Conservation (phyloP, 176 grass and related monocot genomes). For the Oryza longistaminata region DNA sequence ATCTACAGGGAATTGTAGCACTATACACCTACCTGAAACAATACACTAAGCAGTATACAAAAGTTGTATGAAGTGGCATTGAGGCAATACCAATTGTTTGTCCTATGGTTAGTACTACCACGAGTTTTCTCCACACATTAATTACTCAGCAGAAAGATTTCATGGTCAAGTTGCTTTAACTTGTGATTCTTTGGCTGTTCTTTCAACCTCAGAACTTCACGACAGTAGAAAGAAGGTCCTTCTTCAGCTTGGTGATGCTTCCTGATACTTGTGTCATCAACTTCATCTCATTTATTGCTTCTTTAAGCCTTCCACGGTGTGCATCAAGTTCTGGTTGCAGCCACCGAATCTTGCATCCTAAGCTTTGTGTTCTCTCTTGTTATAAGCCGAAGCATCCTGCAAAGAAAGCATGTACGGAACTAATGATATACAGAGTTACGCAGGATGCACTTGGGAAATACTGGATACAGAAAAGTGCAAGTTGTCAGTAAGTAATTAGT, state of each 20-base stretch:
- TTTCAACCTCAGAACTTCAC: slow-evolving; percentile 72
- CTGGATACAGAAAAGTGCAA: background rate
- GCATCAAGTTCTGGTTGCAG: slow-evolving; percentile 62
- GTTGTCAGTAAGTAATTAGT: background rate
- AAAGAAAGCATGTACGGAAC: background rate
- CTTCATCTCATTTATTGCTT: slow-evolving; percentile 39
- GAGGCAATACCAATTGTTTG: background rate
- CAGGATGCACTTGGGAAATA: background rate
- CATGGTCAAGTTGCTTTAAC: slow-evolving; percentile 13
- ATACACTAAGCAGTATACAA: background rate
- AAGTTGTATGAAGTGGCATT: background rate
- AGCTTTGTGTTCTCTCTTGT: slow-evolving; percentile 64
- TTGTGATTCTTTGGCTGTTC: slow-evolving; percentile 44
- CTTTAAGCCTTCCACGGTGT: slow-evolving; percentile 52
- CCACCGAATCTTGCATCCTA: slow-evolving; percentile 39
- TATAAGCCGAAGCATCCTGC: slow-evolving; percentile 54
- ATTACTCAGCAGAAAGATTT: background rate
- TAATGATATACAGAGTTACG: background rate
- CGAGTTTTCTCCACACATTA: background rate
- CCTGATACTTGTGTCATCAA: slow-evolving; percentile 63
- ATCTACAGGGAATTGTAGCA: background rate
- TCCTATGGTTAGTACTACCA: background rate
- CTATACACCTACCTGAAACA: background rate
- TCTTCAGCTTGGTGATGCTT: slow-evolving; percentile 72
- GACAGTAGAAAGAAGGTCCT: slow-evolving; percentile 49